phyloP scores from a whole-genome alignment of 192 early-diverging fungal genomes.

The Linnemannia exigua region DNA sequence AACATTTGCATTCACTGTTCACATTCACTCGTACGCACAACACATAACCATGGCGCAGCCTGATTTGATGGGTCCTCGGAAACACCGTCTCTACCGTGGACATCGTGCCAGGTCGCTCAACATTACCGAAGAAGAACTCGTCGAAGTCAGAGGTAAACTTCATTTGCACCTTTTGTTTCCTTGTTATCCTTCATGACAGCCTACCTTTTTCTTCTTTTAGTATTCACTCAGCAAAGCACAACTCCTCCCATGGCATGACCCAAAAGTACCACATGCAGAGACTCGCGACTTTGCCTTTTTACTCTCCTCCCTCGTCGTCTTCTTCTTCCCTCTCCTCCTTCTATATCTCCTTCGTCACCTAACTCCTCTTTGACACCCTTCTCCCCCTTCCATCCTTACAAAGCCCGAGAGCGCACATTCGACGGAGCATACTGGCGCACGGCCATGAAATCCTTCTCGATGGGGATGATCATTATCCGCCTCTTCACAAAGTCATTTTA shows the following conservation, averaged over 20 bases:
- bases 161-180: background rate
- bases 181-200: no score
- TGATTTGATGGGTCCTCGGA: constrained; percentile 1
- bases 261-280: no score
- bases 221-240: no score
- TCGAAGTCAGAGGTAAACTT: constrained; percentile 62
- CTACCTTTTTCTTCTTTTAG: background rate
- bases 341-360: no score
- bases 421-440: constrained; percentile 75
- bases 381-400: background rate
- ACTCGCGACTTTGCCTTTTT: no score
- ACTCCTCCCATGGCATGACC: no score
- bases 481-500: constrained; percentile 70
- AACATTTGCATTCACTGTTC: background rate
- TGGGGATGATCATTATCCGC: constrained; percentile 66
- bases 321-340: background rate
- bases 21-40: background rate
- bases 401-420: constrained; percentile 71
- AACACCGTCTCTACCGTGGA: constrained; percentile 59
- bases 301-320: background rate
- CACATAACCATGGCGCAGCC: background rate
- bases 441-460: constrained; percentile 65
- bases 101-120: constrained; percentile 62
- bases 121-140: constrained; percentile 63
- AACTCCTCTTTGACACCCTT: background rate